Percentiles rank a stretch among this genome's conserved stretches.
Evolutionary conservation across 139 green algal genomes (phyloP).

Genomic region (Spirogloea muscicola): DNA sequence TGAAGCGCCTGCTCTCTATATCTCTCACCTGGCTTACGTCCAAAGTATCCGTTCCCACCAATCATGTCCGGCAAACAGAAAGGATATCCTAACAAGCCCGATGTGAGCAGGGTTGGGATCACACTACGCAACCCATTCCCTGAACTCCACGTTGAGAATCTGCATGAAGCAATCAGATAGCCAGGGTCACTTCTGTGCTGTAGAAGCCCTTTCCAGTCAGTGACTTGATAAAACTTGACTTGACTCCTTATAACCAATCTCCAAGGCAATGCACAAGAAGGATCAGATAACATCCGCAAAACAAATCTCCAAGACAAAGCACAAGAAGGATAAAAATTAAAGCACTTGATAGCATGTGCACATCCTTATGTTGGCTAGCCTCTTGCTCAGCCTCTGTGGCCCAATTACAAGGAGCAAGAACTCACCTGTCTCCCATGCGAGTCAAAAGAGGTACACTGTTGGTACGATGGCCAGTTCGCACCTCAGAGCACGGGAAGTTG

Average conservation of each 20-base stretch:
- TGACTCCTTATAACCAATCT: too few species aligned
- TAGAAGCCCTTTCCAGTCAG: background rate
- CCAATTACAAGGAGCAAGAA: too few species aligned
- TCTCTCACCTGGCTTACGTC: constrained; percentile 25
- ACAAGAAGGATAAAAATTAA: too few species aligned
- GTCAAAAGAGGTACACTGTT: constrained; percentile 54
- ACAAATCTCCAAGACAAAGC: too few species aligned
- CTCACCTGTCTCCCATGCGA: constrained; percentile 60
- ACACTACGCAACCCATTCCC: constrained; percentile 60
- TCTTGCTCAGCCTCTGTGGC: too few species aligned
- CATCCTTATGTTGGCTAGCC: too few species aligned
- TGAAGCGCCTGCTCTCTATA: background rate
- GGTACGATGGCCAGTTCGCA: constrained; percentile 61
- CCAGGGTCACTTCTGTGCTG: constrained; percentile 2
- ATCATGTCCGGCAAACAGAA: constrained; percentile 69
- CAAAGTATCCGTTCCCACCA: constrained; percentile 67
- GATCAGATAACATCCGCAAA: too few species aligned
- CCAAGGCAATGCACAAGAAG: too few species aligned
- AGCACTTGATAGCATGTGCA: too few species aligned
- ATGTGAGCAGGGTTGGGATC: constrained; percentile 65
- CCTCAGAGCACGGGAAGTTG: constrained; percentile 57
- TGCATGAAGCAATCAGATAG: background rate
- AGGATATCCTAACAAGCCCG: constrained; percentile 63
- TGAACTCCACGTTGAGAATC: constrained; percentile 59
- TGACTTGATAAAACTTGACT: too few species aligned